Conservation (phyloP, 179 eudicot genomes). For the Heliamphora pulchella region DNA sequence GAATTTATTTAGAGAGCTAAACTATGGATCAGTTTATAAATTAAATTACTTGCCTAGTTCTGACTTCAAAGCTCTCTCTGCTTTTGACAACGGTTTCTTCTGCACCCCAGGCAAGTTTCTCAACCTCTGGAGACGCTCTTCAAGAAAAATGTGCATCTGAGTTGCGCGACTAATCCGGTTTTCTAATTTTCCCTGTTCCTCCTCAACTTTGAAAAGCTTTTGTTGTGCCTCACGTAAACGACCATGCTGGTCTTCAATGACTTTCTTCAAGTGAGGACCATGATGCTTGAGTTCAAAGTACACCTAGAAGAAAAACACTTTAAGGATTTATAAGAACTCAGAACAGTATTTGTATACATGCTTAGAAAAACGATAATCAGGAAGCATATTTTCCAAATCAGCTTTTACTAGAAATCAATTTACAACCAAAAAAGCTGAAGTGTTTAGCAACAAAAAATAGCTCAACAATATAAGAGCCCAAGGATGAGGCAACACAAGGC, state of each 20-base stretch:
- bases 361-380: not conserved
- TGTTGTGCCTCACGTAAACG: constrained; percentile 52
- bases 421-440: not conserved
- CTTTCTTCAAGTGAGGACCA: constrained; percentile 71
- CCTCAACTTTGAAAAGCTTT: constrained; percentile 57
- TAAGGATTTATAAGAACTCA: not conserved
- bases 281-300: constrained; percentile 84
- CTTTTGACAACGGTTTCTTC: constrained; percentile 76
- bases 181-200: constrained; percentile 50
- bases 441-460: not conserved
- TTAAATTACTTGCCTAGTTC: constrained; percentile 52
- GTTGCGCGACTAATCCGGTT: constrained; percentile 46
- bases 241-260: constrained; percentile 53
- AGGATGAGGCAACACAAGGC: not conserved
- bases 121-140: constrained; percentile 64
- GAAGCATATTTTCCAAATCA: constrained; percentile 12
- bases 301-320: constrained; percentile 36
- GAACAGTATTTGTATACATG: not conserved
- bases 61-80: constrained; percentile 73
- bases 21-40: not conserved
- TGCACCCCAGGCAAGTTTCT: constrained; percentile 65
- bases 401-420: not conserved
- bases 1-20: not conserved
- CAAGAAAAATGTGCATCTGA: constrained; percentile 42
- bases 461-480: not conserved